A percentile compares a stretch with the other conserved stretches of the same genome.
phyloP scores from a whole-genome alignment of 768 basidiomycete species.

The Jaapia argillacea region DNA sequence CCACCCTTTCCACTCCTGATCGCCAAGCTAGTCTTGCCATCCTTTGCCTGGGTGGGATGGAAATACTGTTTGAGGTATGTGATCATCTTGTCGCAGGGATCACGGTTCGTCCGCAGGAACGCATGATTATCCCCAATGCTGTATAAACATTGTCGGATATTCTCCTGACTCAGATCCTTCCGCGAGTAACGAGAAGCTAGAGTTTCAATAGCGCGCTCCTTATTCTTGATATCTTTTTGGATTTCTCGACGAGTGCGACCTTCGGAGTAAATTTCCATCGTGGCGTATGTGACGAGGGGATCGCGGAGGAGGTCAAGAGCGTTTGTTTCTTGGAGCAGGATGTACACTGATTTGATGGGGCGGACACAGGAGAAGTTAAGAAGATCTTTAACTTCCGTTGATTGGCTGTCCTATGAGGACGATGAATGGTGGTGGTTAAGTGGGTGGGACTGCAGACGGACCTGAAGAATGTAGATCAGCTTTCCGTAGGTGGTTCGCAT shows the following conservation, averaged over 20 bases:
- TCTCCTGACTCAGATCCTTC: slow-evolving; percentile 50
- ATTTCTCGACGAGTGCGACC: slow-evolving; percentile 64
- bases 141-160: slow-evolving; percentile 70
- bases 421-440: slow-evolving; percentile 4
- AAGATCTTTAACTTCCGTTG: slow-evolving; percentile 71
- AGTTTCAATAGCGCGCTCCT: slow-evolving; percentile 77
- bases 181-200: slow-evolving; percentile 56
- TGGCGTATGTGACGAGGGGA: slow-evolving; percentile 64
- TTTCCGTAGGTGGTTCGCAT: slow-evolving; percentile 88
- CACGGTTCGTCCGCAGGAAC: slow-evolving; percentile 77
- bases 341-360: slow-evolving; percentile 69
- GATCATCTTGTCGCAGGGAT: slow-evolving; percentile 85
- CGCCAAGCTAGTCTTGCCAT: slow-evolving; percentile 56
- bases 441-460: slow-evolving; percentile 18
- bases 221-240: slow-evolving; percentile 74
- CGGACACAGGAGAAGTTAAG: slow-evolving; percentile 71
- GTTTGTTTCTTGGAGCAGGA: slow-evolving; percentile 52
- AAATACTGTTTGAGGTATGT: slow-evolving; percentile 65
- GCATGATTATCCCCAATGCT: slow-evolving; percentile 89
- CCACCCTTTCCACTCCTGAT: slow-evolving; percentile 77
- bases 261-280: slow-evolving; percentile 75
- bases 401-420: slow-evolving; percentile 66
- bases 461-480: slow-evolving; percentile 75
- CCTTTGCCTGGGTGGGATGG: slow-evolving; percentile 60
- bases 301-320: slow-evolving; percentile 65